phyloP scores from a whole-genome alignment of 768 basidiomycete genomes.

The Tricholoma terreum region DNA sequence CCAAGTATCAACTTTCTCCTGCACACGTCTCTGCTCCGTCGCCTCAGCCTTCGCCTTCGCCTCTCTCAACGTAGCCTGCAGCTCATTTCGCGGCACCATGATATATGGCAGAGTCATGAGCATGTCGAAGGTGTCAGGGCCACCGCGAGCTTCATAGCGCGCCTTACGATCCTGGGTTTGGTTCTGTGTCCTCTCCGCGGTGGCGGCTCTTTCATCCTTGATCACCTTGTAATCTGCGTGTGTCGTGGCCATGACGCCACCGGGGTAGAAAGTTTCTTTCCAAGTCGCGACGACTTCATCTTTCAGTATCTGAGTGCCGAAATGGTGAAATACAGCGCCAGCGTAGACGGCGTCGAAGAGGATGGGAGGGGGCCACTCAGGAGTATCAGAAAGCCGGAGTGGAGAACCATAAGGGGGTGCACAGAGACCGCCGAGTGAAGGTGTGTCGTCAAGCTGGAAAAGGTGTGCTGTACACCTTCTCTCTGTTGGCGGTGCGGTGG shows the following conservation, averaged over 20 bases:
- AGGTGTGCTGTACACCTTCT: conserved; percentile 13
- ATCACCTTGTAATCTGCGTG: conserved; percentile 1
- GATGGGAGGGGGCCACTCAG: conserved; percentile 15
- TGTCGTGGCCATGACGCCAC: neutral
- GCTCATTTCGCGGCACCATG: conserved; percentile 9
- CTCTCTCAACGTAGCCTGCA: conserved; percentile 10
- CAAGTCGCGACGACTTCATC: conserved; percentile 5
- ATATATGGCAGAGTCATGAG: conserved; percentile 12
- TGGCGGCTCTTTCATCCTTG: conserved; percentile 1
- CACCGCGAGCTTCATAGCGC: neutral
- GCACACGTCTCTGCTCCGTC: conserved; percentile 9
- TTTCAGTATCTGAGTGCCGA: conserved; percentile 9
- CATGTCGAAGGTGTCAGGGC: conserved; percentile 10
- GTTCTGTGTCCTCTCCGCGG: neutral
- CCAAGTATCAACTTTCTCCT: conserved; percentile 15
- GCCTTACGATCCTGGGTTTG: neutral
- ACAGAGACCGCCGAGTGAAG: neutral
- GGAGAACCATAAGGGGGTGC: conserved; percentile 2
- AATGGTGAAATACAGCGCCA: conserved; percentile 11
- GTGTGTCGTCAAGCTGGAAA: conserved; percentile 3
- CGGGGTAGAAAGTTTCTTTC: conserved; percentile 1
- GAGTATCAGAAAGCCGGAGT: conserved; percentile 8
- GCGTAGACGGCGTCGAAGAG: conserved; percentile 20
- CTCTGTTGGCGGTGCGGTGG: conserved; percentile 6
- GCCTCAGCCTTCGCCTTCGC: conserved; percentile 7